These are phyloP conservation scores for Articulospora tetracladia DNA, from an alignment of 495 filamentous ascomycete genomes.

Conservation along the genomic window DNA sequence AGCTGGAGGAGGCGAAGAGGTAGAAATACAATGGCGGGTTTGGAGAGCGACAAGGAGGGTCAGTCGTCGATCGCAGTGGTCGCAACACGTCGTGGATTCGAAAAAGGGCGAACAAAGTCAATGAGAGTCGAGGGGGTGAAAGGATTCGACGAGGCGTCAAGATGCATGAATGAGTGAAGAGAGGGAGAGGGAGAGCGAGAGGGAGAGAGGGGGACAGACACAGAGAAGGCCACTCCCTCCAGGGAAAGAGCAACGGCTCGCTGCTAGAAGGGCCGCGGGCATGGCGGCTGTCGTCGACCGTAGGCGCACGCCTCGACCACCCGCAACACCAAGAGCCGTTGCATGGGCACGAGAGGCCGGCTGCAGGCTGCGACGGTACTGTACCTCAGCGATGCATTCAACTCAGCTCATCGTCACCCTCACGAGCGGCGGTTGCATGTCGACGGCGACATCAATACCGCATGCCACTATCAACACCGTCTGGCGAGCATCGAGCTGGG, in stretches of 20 bases:
- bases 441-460: too few relatives aligned
- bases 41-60: not conserved
- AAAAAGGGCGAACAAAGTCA: not conserved
- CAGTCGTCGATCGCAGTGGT: not conserved
- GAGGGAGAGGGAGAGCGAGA: not conserved
- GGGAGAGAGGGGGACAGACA: not conserved
- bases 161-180: conserved; percentile 10
- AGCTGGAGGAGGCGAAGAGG: conserved; percentile 13
- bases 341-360: too few relatives aligned
- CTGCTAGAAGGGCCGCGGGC: not conserved
- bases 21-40: conserved; percentile 2
- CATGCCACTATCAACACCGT: too few relatives aligned
- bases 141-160: not conserved
- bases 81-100: not conserved
- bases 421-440: too few relatives aligned
- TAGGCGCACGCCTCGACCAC: too few relatives aligned
- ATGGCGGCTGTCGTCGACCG: not conserved
- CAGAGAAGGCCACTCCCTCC: not conserved
- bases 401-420: too few relatives aligned
- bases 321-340: too few relatives aligned
- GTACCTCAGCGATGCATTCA: too few relatives aligned
- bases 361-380: too few relatives aligned
- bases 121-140: conserved; percentile 2
- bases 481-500: too few relatives aligned
- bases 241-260: not conserved